A percentile compares a stretch with the other conserved stretches of the same genome.
These are phyloP conservation scores for Phytophthora cactorum DNA, from an alignment of 352 stramenopile genomes.

Conservation along the genomic window DNA sequence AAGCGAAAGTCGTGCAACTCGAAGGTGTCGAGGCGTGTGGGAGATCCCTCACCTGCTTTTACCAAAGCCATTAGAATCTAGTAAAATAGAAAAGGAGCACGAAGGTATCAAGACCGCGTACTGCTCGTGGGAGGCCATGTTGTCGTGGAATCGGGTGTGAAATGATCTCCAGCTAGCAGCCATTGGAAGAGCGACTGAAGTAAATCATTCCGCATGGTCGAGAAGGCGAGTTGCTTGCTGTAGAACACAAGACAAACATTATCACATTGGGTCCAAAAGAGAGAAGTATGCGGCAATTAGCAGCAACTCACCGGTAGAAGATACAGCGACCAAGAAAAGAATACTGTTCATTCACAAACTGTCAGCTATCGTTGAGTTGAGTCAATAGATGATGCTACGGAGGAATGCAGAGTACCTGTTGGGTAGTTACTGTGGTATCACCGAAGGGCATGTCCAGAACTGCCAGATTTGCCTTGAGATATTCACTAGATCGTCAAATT, in stretches of 20 bases:
- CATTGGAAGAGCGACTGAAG: slow-evolving; percentile 43
- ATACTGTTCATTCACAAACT: slow-evolving; percentile 14
- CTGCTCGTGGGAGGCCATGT: slow-evolving; percentile 1
- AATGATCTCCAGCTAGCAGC: slow-evolving; percentile 26
- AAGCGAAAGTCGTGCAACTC: slow-evolving; percentile 47
- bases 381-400: background rate
- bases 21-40: slow-evolving; percentile 26
- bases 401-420: slow-evolving; percentile 25
- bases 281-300: background rate
- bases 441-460: slow-evolving; percentile 22
- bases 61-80: no score
- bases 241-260: background rate
- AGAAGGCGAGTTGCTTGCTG: slow-evolving; percentile 41
- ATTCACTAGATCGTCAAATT: slow-evolving; percentile 2
- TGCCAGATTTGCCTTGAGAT: slow-evolving; percentile 28
- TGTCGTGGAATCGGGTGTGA: slow-evolving; percentile 13
- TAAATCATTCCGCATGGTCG: slow-evolving; percentile 43
- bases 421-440: slow-evolving; percentile 2
- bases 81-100: no score
- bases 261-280: background rate
- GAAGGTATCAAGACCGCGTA: background rate
- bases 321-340: slow-evolving; percentile 26
- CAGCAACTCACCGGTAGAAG: slow-evolving; percentile 35
- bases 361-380: slow-evolving; percentile 1
- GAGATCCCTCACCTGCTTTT: slow-evolving; percentile 7